A percentile compares a stretch with the other conserved stretches of the same genome.
Evolutionary conservation across 805 yeast genomes (phyloP).

Genomic region (Kregervanrija fluxuum): DNA sequence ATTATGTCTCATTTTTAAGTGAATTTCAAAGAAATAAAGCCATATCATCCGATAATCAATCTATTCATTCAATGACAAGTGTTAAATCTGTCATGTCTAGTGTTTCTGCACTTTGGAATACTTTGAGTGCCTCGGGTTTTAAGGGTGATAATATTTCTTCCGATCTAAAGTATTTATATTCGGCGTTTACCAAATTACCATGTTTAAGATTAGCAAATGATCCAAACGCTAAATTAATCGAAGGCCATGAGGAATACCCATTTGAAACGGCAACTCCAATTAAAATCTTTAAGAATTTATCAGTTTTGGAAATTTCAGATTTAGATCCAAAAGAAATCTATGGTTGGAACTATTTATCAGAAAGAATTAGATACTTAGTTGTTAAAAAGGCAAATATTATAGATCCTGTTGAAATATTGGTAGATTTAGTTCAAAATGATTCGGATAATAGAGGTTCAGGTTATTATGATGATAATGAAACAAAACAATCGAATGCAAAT

Average conservation of each 20-base stretch:
- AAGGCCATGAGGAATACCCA: conserved; percentile 62
- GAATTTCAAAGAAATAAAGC: conserved; percentile 38
- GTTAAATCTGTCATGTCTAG: conserved; percentile 46
- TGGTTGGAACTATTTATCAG: conserved; percentile 58
- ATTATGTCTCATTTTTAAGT: conserved; percentile 51
- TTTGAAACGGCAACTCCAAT: conserved; percentile 65
- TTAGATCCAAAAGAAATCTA: conserved; percentile 57
- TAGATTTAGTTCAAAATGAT: conserved; percentile 48
- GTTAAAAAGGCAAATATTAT: conserved; percentile 43
- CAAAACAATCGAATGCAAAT: conserved; percentile 1
- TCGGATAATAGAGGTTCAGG: conserved; percentile 21
- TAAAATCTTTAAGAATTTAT: conserved; percentile 52
- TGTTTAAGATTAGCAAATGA: conserved; percentile 56
- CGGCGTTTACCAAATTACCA: conserved; percentile 60
- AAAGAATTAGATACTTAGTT: conserved; percentile 46
- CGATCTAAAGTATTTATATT: conserved; percentile 49
- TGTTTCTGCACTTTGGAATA: conserved; percentile 35
- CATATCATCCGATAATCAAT: conserved; percentile 31
- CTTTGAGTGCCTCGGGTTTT: conserved; percentile 31
- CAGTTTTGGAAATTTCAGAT: conserved; percentile 53
- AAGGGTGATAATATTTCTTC: conserved; percentile 33
- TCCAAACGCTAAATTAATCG: conserved; percentile 47
- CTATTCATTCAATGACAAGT: conserved; percentile 52
- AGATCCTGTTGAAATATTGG: conserved; percentile 46
- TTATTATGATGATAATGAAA: conserved; percentile 1